These are phyloP conservation scores for Ophiostoma populinum DNA, from an alignment of 2,329 filamentous ascomycete genomes.

Conservation along the genomic window DNA sequence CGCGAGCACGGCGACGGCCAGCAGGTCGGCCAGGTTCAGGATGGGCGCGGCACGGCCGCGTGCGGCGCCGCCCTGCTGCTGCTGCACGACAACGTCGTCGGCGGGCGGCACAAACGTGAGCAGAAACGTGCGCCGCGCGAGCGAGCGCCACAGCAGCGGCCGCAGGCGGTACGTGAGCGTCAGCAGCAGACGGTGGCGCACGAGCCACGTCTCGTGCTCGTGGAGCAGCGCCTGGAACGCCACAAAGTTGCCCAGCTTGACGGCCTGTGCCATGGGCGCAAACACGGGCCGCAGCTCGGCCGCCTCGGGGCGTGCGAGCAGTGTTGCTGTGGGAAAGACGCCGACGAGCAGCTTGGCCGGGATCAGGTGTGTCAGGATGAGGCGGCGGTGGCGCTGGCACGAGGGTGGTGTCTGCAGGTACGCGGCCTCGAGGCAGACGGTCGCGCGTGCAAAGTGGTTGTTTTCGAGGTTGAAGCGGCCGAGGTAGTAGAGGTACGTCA, in stretches of 20 bases:
- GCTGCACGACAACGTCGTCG: slow-evolving; percentile 5
- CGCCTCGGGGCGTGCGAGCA: slow-evolving; percentile 58
- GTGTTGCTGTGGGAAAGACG: slow-evolving; percentile 51
- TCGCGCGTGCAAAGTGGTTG: slow-evolving; percentile 64
- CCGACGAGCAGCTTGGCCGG: slow-evolving; percentile 71
- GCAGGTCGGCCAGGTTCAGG: slow-evolving; percentile 53
- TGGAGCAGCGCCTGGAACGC: slow-evolving; percentile 55
- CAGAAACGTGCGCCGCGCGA: slow-evolving; percentile 62
- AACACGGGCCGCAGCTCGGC: slow-evolving; percentile 48
- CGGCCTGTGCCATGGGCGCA: slow-evolving; percentile 51
- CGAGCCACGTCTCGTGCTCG: slow-evolving; percentile 52
- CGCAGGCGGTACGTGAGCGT: slow-evolving; percentile 63
- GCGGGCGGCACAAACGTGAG: slow-evolving; percentile 56
- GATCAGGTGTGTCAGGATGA: slow-evolving; percentile 72
- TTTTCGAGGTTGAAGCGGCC: slow-evolving; percentile 80
- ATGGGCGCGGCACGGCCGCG: slow-evolving; percentile 50
- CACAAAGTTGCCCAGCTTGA: slow-evolving; percentile 52
- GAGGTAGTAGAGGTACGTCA: slow-evolving; percentile 89
- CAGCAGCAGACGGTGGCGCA: slow-evolving; percentile 57
- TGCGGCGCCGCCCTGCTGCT: slow-evolving; percentile 13
- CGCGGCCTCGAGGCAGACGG: slow-evolving; percentile 57
- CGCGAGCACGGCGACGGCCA: slow-evolving; percentile 43
- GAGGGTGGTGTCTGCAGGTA: slow-evolving; percentile 49
- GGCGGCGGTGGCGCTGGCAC: slow-evolving; percentile 56
- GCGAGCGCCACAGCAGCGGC: slow-evolving; percentile 66